These are phyloP conservation scores for Flaveria linearis DNA, from an alignment of 129 eudicot genomes.

Conservation along the genomic window DNA sequence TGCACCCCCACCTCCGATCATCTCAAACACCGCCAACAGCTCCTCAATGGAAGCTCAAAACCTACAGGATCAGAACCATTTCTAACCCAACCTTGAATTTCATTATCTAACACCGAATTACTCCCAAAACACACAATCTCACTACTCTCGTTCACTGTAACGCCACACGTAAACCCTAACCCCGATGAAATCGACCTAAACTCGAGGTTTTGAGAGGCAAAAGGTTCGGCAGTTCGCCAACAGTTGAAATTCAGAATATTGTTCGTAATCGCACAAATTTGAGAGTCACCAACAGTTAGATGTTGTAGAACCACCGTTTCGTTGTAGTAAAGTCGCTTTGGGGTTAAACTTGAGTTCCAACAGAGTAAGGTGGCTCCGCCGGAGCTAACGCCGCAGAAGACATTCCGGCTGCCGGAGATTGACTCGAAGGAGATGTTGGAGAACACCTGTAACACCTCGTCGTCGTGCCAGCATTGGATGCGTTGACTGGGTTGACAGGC, in stretches of 20 bases:
- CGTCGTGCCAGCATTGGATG: conserved; percentile 46
- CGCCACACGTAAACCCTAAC: conserved; percentile 49
- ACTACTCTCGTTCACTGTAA: conserved; percentile 18
- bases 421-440: conserved; percentile 53
- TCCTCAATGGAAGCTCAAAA: conserved; percentile 37
- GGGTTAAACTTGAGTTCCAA: conserved; percentile 42
- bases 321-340: conserved; percentile 37
- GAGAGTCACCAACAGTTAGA: conserved; percentile 40
- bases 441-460: conserved; percentile 25
- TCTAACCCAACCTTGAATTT: conserved; percentile 40
- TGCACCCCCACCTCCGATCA: conserved; percentile 64
- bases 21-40: conserved; percentile 46
- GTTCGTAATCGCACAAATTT: conserved; percentile 43
- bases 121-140: conserved; percentile 45
- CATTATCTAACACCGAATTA: conserved; percentile 30
- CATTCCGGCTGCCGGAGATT: conserved; percentile 50
- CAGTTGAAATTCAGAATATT: conserved; percentile 31
- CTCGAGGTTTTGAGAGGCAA: neutral
- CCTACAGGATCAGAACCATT: conserved; percentile 10
- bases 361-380: conserved; percentile 52
- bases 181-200: conserved; percentile 46
- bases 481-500: conserved; percentile 53
- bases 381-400: conserved; percentile 55
- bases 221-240: conserved; percentile 34
- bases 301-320: conserved; percentile 24